Percentiles rank a stretch among this genome's conserved stretches.
Conservation (phyloP, 164 flowering plant genomes). For the Cinnamomum chago region DNA sequence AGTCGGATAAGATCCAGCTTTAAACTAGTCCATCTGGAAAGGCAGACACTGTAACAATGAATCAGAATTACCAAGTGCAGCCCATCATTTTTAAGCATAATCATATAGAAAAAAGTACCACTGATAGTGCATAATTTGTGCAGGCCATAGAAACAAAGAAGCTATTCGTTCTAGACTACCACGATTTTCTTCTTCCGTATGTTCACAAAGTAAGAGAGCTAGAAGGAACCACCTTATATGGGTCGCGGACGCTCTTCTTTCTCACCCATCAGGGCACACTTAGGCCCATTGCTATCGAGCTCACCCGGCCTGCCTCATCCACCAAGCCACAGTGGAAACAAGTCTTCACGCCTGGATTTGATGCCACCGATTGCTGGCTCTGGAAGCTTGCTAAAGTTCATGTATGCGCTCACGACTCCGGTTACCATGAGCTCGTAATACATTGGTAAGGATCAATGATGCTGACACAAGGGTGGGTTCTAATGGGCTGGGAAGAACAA, state of each 20-base stretch:
- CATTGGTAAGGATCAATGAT: constrained; percentile 53
- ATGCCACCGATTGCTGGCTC: constrained; percentile 52
- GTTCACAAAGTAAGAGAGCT: constrained; percentile 42
- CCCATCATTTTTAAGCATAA: too few relatives aligned
- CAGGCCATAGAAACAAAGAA: constrained; percentile 54
- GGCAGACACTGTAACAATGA: too few relatives aligned
- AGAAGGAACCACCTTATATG: constrained; percentile 58
- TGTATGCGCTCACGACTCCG: constrained; percentile 62
- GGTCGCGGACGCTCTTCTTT: constrained; percentile 66
- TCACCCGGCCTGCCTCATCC: constrained; percentile 42
- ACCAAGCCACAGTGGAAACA: constrained; percentile 51
- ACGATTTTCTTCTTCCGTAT: constrained; percentile 54
- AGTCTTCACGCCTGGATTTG: constrained; percentile 40
- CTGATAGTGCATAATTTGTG: background rate
- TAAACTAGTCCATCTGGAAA: too few relatives aligned
- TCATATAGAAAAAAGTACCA: too few relatives aligned
- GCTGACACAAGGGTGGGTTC: too few relatives aligned
- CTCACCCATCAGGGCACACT: constrained; percentile 38
- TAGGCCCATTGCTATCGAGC: constrained; percentile 65
- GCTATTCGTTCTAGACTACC: constrained; percentile 60
- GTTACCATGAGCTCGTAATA: constrained; percentile 59
- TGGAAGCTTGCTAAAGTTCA: constrained; percentile 78
- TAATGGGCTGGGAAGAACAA: too few relatives aligned
- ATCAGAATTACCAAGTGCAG: too few relatives aligned
- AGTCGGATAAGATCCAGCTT: too few relatives aligned